Base-by-base conservation (phyloP, 2,329 filamentous ascomycete species). In the Xylaria sp. region DNA sequence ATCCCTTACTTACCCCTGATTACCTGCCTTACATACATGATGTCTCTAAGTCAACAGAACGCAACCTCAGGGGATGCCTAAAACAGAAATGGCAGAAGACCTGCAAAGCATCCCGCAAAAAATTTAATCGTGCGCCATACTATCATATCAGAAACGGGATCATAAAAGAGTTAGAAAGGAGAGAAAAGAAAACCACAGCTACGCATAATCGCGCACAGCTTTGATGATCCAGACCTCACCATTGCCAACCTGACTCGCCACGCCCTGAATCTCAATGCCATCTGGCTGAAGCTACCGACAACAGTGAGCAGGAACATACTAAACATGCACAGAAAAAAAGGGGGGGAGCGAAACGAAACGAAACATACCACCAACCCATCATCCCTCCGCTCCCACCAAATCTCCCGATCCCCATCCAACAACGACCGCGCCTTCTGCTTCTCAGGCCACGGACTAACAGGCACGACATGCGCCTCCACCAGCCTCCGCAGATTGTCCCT, bases 191-290 rank as follows among this genome's bases (percentile, higher is more conserved):
- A n/a, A 6, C 23, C n/a, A 19, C 53, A 1, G 39, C 61, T 66
- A 75, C 7, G 69, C 60, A 52, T 80, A 80, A 55, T 80, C 81
- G 37, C 81, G 72, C 11, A 81, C 80, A 11, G 74, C 76, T 58
- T 80, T 82, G n/a, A 84, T 70, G 44, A 92, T 82, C 91, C 91
- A 95, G 66, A 97, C 81, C 75, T 97, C 90, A 3, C 94, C 94
- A 72, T 97, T 99, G 2, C 85, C 83, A 16, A 95, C 92, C 61
- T 85, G 83, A 66, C 87, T 88, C 1, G 87, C 88, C 55, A 96
- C 80, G 59, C 79, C 85, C 48, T 86, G 83, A 11, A 97, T 89
- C 72, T 92, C 86, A 49, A 97, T 84, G 64, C 85, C 82, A 4
- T 88, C 89, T 0, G 93, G 94, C 78, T 92, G 87, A 34, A 94